phyloP scores from a whole-genome alignment of 1,284 basidiomycete genomes.

The Neolentinus lepideus region DNA sequence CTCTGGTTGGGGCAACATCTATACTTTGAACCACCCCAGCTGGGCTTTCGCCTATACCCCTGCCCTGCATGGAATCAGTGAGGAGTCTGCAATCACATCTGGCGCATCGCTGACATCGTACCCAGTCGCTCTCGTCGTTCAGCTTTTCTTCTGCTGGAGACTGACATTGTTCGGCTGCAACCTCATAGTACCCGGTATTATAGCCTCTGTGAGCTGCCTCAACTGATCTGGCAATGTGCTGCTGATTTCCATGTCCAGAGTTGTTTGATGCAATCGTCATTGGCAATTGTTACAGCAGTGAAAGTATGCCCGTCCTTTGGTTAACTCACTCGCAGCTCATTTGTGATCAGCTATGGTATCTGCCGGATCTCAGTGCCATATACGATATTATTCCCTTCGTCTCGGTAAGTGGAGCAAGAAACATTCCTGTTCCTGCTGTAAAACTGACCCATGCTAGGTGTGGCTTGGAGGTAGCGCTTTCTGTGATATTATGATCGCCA shows the following conservation, averaged over 20 bases:
- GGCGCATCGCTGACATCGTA: background rate
- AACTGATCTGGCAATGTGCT: background rate
- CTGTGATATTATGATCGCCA: conserved; percentile 1
- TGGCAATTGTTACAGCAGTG: background rate
- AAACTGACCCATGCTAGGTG: background rate
- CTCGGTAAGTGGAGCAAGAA: background rate
- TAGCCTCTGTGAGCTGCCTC: background rate
- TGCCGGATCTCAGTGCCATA: background rate
- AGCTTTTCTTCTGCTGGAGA: background rate
- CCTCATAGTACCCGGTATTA: background rate
- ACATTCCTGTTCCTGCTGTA: background rate
- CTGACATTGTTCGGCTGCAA: background rate
- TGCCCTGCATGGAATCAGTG: background rate
- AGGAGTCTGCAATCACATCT: background rate
- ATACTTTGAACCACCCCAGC: background rate
- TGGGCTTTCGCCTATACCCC: background rate
- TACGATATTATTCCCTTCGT: background rate
- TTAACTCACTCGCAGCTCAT: background rate
- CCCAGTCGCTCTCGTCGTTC: background rate
- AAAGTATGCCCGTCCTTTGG: background rate
- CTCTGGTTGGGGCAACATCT: background rate
- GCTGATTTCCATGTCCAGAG: background rate
- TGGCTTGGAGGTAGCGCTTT: background rate
- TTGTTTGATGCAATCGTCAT: background rate
- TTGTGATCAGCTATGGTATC: background rate